Percentiles rank a stretch among this genome's conserved stretches.
phyloP scores from a whole-genome alignment of 495 filamentous ascomycete genomes.

The Talaromyces thailandensis region DNA sequence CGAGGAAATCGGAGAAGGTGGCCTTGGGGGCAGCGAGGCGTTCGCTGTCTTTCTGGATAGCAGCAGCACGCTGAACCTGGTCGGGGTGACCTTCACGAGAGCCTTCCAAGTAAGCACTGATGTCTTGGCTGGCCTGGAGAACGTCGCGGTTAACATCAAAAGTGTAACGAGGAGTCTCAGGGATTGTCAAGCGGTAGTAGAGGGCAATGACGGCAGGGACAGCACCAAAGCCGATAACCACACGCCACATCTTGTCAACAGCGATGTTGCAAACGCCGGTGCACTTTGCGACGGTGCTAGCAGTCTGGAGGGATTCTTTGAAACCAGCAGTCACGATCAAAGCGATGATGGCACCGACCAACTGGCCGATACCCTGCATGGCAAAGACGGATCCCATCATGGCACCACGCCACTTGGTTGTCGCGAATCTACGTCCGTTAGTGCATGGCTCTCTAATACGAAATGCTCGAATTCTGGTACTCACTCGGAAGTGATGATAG shows the following conservation, averaged over 20 bases:
- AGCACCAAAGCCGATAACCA: conserved; percentile 69
- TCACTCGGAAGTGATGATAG: conserved; percentile 75
- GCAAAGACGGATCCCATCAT: conserved; percentile 88
- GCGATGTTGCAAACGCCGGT: conserved; percentile 56
- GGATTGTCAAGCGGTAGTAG: conserved; percentile 84
- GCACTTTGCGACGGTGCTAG: conserved; percentile 41
- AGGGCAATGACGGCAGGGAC: conserved; percentile 68
- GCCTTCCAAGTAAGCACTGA: conserved; percentile 53
- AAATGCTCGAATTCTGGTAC: conserved; percentile 17
- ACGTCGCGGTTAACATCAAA: conserved; percentile 72
- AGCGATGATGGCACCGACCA: conserved; percentile 60
- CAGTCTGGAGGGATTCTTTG: conserved; percentile 51
- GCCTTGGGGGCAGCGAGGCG: conserved; percentile 51
- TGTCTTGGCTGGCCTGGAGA: conserved; percentile 57
- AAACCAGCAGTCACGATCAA: conserved; percentile 66
- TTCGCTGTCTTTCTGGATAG: conserved; percentile 31
- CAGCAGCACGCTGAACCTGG: conserved; percentile 45
- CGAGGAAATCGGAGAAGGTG: conserved; percentile 54
- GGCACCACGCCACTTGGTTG: conserved; percentile 73
- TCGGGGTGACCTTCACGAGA: conserved; percentile 51
- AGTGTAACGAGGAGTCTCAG: conserved; percentile 74
- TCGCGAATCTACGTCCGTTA: conserved; percentile 50
- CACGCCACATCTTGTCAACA: conserved; percentile 82
- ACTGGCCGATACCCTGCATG: conserved; percentile 76
- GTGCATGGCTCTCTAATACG: not conserved